Evolutionary conservation across 2,329 filamentous ascomycete species (phyloP).

Genomic region (Fusarium oligoseptatum): DNA sequence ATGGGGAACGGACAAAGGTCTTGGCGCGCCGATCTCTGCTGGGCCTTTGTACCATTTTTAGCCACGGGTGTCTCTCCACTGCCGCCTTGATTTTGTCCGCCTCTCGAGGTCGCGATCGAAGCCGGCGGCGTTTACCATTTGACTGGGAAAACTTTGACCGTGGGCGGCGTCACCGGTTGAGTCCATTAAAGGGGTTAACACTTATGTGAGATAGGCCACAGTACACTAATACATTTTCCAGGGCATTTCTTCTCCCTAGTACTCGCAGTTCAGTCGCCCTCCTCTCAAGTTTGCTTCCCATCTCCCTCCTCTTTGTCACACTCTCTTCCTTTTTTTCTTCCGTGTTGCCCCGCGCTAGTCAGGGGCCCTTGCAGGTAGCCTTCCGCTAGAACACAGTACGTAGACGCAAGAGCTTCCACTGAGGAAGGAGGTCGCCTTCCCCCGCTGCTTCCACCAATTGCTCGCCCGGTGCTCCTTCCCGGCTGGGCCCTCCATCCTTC

Average conservation of each 20-base stretch:
- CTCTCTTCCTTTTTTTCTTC: conserved; percentile 6
- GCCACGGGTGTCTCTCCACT: conserved; percentile 4
- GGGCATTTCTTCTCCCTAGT: not conserved
- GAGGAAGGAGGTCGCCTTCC: not conserved
- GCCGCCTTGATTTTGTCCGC: conserved; percentile 20
- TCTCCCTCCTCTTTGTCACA: conserved; percentile 1
- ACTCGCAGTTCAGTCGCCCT: not conserved
- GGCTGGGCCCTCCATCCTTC: conserved; percentile 5
- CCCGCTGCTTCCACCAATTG: conserved; percentile 10
- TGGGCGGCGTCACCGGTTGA: not conserved
- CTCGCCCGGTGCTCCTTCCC: not conserved
- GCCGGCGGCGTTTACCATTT: conserved; percentile 24
- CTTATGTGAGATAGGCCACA: no score
- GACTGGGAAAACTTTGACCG: conserved; percentile 7
- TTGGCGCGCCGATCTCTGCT: conserved; percentile 30
- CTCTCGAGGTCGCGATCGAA: conserved; percentile 4
- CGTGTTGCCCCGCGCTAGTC: conserved; percentile 37
- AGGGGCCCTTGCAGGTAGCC: conserved; percentile 36
- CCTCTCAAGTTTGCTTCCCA: not conserved
- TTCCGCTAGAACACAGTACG: conserved; percentile 33
- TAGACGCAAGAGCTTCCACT: conserved; percentile 5
- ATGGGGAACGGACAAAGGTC: conserved; percentile 3
- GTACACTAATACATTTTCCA: not conserved
- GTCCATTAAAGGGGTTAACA: not conserved
- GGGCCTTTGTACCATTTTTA: not conserved